Base-by-base conservation (phyloP, 2,329 filamentous ascomycete genomes). In the Cryphonectria naterciae region DNA sequence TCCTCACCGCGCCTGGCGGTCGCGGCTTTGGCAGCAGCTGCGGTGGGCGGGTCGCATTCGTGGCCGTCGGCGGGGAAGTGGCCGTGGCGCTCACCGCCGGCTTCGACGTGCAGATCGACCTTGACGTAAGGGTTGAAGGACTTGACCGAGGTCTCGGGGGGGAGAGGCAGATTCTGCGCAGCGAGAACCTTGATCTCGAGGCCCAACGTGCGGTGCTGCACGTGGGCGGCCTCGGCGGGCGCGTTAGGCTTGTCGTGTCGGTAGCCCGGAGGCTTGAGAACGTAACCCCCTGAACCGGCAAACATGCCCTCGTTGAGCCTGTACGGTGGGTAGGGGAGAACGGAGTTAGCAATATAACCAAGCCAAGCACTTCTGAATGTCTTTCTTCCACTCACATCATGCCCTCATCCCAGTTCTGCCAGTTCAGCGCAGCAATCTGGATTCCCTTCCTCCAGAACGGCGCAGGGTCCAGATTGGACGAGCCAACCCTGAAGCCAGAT, bases 351-450 rank as follows among this genome's bases (percentile, higher is more conserved):
- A 52, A 37, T n/a, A 10, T n/a, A 49, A 22, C 7, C 46, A n/a
- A 2, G 19, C 19, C n/a, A 19, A 19, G 17, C 17, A 4, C 15
- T n/a, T 13, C 22, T 52, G 5, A 10, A 32, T 32, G 37, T 10
- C 15, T 46, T 46, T 64, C 1, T 11, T 6, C 4, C 22, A 72
- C 71, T 68, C 49, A 72, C 95, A 98, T 98, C 91, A 97, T 97
- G 43, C 93, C 94, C 75, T 93, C 92, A 77, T 98, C 94, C 80
- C 92, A 91, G 73, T 91, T 91, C 80, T 98, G 95, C 93, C 95
- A 98, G 81, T 98, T 98, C 72, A 98, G 84, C 0, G 95, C 95
- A 1, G 97, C 94, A 75, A 98, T 91, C 80, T 98, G 95, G 3
- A 97, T 91, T 19, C 95, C 95, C 74, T 93, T 91, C 43, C 93